Base-by-base conservation (phyloP, 164 flowering plant species). In the Aristolochia californica region DNA sequence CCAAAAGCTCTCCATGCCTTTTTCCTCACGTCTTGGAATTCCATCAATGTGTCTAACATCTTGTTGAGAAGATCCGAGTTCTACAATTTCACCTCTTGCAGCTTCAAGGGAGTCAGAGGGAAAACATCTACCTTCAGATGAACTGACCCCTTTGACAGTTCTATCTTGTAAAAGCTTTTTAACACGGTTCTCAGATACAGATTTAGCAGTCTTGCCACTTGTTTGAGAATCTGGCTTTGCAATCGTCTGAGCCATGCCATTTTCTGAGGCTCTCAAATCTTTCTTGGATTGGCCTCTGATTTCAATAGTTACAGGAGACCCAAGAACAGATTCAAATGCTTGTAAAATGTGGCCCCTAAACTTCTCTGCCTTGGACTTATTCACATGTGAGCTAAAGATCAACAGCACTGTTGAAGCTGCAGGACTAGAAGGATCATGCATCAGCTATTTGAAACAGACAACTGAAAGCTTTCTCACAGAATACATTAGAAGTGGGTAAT, bases 321-420 rank as follows among this genome's bases (percentile, higher is more conserved):
- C 83, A 59, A 94, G 84, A 68, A 81, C 81, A 53, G 83, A 71
- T 66, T 88, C 95, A 77, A 94, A 94, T 63, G 97, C 97, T 75
- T 84, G 87, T 52, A 88, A 73, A 53, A 94, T 84, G 49, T 79
- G 74, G 20, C 64, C 75, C 55, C 74, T 77, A 60, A 74, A 75
- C 62, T 81, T 84, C 67, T 94, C 97, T 26, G 93, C 97, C 68
- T 74, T 83, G 13, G 85, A 68, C 71, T 84, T 88, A 21, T 78
- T 70, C 43, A 65, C 53, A 48, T 73, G 76, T n/a, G 99, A 83
- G 66, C 77, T 77, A 71, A 94, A 88, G 64, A 73, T 70, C 74
- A 94, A 59, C 68, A 80, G 90, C 67, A 77, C 89, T 17, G 80
- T 78, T 53, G 97, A 84, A 74, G 82, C 99, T 93, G 90, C 62